These are phyloP conservation scores for Daldinia eschscholtzii DNA, from an alignment of 2,329 filamentous ascomycete species.

Conservation along the genomic window DNA sequence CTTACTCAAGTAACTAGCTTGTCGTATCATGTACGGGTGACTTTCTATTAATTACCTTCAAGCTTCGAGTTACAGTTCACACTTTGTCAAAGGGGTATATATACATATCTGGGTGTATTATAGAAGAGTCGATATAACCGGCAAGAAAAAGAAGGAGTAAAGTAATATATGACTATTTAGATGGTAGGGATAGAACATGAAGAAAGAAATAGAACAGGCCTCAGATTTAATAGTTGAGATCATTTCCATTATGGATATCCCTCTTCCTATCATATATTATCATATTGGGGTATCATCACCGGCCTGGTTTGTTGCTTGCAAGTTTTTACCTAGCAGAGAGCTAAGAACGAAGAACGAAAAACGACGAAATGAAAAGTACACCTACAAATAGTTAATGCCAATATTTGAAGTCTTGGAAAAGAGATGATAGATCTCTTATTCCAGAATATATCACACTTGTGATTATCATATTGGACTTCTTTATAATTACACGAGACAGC, in stretches of 20 bases:
- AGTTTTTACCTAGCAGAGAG: slow-evolving; percentile 34
- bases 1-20: background rate
- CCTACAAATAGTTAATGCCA: background rate
- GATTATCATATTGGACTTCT: background rate
- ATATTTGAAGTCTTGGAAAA: background rate
- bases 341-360: slow-evolving; percentile 18
- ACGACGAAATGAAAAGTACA: slow-evolving; percentile 45
- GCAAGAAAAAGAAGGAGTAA: background rate
- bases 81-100: background rate
- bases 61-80: background rate
- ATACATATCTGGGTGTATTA: background rate
- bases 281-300: slow-evolving; percentile 70
- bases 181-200: background rate
- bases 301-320: slow-evolving; percentile 61
- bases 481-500: background rate
- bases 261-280: slow-evolving; percentile 76
- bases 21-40: background rate
- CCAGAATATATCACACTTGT: background rate
- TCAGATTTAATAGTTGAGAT: slow-evolving; percentile 73
- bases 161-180: background rate
- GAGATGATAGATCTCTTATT: background rate
- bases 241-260: slow-evolving; percentile 71
- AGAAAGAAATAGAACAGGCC: slow-evolving; percentile 55
- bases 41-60: background rate
- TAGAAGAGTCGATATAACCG: background rate